Percentiles rank a stretch among this genome's conserved stretches.
Evolutionary conservation across 805 yeast species (phyloP).

Genomic region (Ogataea polymorpha): DNA sequence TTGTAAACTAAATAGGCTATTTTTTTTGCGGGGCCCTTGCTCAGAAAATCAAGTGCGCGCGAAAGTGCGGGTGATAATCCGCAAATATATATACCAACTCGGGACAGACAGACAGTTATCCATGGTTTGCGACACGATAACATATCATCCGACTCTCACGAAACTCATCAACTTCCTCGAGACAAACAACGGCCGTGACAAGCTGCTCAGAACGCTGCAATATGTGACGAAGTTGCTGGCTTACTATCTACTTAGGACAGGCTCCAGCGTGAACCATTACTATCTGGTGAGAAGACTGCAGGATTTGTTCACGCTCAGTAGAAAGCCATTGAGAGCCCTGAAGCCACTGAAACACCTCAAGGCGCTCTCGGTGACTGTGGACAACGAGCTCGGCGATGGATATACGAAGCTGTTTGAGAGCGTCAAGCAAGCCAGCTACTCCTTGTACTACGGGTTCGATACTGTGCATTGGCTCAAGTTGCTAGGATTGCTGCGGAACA

Average conservation of each 20-base stretch:
- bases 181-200: slow-evolving; percentile 71
- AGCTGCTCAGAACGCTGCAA: slow-evolving; percentile 72
- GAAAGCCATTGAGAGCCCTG: slow-evolving; percentile 81
- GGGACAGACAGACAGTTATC: neutral
- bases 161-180: slow-evolving; percentile 64
- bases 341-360: slow-evolving; percentile 75
- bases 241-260: slow-evolving; percentile 53
- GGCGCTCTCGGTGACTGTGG: slow-evolving; percentile 63
- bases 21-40: slow-evolving; percentile 8
- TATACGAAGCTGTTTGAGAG: slow-evolving; percentile 49
- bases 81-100: slow-evolving; percentile 2
- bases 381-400: slow-evolving; percentile 67
- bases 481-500: slow-evolving; percentile 49
- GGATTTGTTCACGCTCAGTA: slow-evolving; percentile 59
- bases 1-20: slow-evolving; percentile 5
- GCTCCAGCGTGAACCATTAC: slow-evolving; percentile 47
- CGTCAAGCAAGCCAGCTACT: slow-evolving; percentile 57
- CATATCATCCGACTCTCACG: slow-evolving; percentile 70
- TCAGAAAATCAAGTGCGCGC: neutral
- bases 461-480: slow-evolving; percentile 59
- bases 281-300: slow-evolving; percentile 54
- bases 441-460: slow-evolving; percentile 62
- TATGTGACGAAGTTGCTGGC: slow-evolving; percentile 75
- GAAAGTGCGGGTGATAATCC: slow-evolving; percentile 9
- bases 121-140: slow-evolving; percentile 66